A percentile compares a stretch with the other conserved stretches of the same genome.
phyloP scores from a whole-genome alignment of 495 filamentous ascomycete genomes.

The Lichina pygmaea region DNA sequence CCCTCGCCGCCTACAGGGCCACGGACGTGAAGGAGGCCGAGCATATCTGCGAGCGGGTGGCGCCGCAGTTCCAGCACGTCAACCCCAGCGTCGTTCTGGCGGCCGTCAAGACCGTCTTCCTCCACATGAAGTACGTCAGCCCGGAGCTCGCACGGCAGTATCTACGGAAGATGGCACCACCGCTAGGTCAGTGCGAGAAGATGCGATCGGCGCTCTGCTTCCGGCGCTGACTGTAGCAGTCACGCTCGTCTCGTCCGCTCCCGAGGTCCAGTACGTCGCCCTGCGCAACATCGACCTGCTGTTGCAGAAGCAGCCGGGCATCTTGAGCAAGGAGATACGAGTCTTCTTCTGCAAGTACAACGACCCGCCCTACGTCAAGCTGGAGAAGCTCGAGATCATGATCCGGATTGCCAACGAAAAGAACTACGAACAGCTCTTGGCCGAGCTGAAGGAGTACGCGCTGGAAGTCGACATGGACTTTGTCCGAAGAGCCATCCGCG shows the following conservation, averaged over 20 bases:
- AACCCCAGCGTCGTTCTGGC: conserved; percentile 92
- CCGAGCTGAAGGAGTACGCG: conserved; percentile 90
- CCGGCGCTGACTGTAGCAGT: conserved; percentile 22
- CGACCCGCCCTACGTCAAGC: conserved; percentile 89
- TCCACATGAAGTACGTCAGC: conserved; percentile 74
- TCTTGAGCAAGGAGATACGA: conserved; percentile 84
- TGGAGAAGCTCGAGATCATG: conserved; percentile 97
- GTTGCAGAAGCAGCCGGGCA: conserved; percentile 84
- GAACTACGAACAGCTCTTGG: conserved; percentile 82
- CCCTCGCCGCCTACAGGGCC: conserved; percentile 67
- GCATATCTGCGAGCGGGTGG: conserved; percentile 90
- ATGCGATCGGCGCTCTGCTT: not conserved
- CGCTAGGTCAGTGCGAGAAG: conserved; percentile 33
- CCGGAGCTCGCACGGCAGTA: conserved; percentile 57
- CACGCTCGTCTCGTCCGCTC: conserved; percentile 80
- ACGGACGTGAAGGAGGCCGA: conserved; percentile 82
- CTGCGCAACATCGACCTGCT: conserved; percentile 87
- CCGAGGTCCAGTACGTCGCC: conserved; percentile 95
- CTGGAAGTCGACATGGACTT: conserved; percentile 99
- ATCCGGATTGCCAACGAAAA: conserved; percentile 95
- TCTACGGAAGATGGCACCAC: conserved; percentile 93
- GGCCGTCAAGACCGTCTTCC: conserved; percentile 90
- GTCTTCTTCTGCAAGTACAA: conserved; percentile 99
- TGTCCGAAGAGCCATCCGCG: conserved; percentile 73
- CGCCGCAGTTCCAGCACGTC: conserved; percentile 95